Conservation (phyloP, 1,284 basidiomycete species). For the Melampsora americana region DNA sequence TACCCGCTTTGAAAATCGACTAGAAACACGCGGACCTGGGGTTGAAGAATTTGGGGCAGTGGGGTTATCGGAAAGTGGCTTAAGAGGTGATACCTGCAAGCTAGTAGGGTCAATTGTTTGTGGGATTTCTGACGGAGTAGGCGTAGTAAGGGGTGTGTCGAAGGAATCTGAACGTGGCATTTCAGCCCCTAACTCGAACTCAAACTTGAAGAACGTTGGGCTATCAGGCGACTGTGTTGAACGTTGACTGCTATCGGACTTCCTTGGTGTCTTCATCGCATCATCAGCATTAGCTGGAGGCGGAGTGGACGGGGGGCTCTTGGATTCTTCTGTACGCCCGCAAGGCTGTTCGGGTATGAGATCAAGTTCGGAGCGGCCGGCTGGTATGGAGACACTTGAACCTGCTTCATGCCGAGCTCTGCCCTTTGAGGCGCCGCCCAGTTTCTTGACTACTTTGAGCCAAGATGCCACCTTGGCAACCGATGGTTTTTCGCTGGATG, state of each 20-base stretch:
- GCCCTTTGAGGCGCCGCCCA: constrained; percentile 1
- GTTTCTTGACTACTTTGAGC: constrained; percentile 46
- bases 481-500: constrained; percentile 34
- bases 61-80: not conserved
- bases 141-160: constrained; percentile 45
- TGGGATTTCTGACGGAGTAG: constrained; percentile 4
- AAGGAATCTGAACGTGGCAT: constrained; percentile 47
- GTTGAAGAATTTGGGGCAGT: constrained; percentile 3
- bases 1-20: constrained; percentile 51
- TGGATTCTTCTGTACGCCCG: not conserved
- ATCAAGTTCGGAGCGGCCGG: not conserved
- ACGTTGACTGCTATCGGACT: constrained; percentile 14
- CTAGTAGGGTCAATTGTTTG: not conserved
- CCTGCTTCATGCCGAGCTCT: not conserved
- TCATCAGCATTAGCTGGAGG: constrained; percentile 13
- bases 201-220: constrained; percentile 47
- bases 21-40: constrained; percentile 48
- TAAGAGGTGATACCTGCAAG: not conserved
- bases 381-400: not conserved
- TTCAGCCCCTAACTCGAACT: constrained; percentile 46
- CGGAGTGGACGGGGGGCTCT: not conserved
- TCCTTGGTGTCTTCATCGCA: constrained; percentile 42
- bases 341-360: not conserved
- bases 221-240: constrained; percentile 42
- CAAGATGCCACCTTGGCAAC: constrained; percentile 50